These are phyloP conservation scores for Globisporangium iwayamae DNA, from an alignment of 352 stramenopile species.

Conservation along the genomic window DNA sequence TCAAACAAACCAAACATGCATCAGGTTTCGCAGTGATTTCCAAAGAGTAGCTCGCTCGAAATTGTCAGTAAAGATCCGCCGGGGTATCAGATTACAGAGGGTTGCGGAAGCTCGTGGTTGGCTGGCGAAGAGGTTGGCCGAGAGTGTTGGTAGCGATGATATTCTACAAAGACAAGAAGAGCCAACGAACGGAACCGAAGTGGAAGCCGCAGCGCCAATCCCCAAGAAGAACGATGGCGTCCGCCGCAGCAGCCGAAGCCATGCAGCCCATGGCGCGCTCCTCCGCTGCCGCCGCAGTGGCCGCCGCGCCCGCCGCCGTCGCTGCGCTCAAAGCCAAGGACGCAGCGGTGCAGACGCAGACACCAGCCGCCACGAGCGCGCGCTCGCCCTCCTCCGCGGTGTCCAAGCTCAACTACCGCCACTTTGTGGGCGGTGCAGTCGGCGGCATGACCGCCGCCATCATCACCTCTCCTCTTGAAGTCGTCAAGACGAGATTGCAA, in stretches of 20 bases:
- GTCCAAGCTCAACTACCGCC: constrained; percentile 34
- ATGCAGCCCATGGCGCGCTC: constrained; percentile 15
- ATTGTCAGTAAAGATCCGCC: background rate
- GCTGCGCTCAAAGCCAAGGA: constrained; percentile 13
- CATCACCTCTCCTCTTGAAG: constrained; percentile 80
- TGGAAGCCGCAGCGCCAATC: background rate
- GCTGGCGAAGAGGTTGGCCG: background rate
- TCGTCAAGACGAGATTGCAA: constrained; percentile 85
- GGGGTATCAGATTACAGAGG: background rate
- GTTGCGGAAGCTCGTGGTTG: background rate
- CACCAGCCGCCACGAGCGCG: constrained; percentile 11
- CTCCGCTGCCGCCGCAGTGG: constrained; percentile 4
- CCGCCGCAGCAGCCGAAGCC: constrained; percentile 10
- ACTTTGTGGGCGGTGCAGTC: constrained; percentile 74
- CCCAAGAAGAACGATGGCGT: constrained; percentile 8
- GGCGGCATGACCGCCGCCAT: constrained; percentile 80
- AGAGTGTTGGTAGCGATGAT: constrained; percentile 14
- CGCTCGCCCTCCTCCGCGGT: constrained; percentile 2
- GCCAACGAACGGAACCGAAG: constrained; percentile 3
- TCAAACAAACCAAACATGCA: background rate
- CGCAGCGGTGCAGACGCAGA: background rate
- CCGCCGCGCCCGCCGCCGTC: constrained; percentile 3
- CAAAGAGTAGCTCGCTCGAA: background rate
- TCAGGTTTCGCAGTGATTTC: background rate
- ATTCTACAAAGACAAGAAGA: constrained; percentile 13